phyloP scores from a whole-genome alignment of 139 green algal genomes.

The Tetraselmis striata region DNA sequence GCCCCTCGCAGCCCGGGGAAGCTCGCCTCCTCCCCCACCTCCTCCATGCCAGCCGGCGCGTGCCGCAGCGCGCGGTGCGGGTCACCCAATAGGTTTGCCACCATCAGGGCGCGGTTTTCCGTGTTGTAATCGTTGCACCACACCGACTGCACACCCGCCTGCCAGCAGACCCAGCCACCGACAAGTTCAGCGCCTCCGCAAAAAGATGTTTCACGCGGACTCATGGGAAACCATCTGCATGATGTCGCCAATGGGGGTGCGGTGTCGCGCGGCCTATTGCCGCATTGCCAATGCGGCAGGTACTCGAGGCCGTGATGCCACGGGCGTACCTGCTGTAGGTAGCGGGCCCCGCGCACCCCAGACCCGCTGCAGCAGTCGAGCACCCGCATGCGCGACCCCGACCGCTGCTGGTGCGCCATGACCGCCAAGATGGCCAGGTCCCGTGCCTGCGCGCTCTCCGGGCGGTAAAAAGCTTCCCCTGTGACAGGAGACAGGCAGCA shows the following conservation, averaged over 20 bases:
- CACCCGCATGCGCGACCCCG: conserved; percentile 30
- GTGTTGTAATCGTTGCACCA: conserved; percentile 59
- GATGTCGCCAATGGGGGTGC: neutral
- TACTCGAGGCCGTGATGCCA: too few species aligned
- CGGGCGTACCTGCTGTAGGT: conserved; percentile 33
- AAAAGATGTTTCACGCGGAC: too few species aligned
- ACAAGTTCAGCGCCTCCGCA: too few species aligned
- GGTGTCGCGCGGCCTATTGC: neutral
- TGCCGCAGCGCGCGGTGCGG: neutral
- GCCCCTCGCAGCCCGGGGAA: conserved; percentile 7
- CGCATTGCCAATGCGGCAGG: too few species aligned
- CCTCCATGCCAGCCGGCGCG: neutral
- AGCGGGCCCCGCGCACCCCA: conserved; percentile 47
- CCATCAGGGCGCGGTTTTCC: conserved; percentile 25
- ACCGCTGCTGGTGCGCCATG: conserved; percentile 21
- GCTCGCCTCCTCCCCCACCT: neutral
- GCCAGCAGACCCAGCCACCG: too few species aligned
- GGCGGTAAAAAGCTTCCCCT: conserved; percentile 48
- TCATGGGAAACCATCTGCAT: neutral
- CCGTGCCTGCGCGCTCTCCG: conserved; percentile 44
- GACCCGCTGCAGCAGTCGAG: conserved; percentile 54
- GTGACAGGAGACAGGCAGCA: too few species aligned
- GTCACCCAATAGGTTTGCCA: conserved; percentile 32
- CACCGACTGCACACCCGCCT: conserved; percentile 52
- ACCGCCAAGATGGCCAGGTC: conserved; percentile 55